phyloP scores from a whole-genome alignment of 805 yeast species.

The Kuraishia molischiana region DNA sequence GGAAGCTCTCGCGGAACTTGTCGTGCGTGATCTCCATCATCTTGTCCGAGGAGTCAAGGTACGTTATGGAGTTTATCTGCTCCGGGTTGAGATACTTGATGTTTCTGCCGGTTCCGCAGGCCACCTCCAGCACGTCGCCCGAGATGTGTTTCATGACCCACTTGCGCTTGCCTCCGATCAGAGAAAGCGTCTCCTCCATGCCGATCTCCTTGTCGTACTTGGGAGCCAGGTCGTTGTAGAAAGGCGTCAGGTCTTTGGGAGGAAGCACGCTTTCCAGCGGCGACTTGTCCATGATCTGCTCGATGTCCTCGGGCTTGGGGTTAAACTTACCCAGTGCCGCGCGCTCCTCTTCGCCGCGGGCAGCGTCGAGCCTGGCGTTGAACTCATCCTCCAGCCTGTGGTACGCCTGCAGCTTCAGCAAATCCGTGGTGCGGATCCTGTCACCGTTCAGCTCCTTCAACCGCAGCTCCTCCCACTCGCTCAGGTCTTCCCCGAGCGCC shows the following conservation, averaged over 20 bases:
- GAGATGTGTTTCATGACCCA: slow-evolving; percentile 69
- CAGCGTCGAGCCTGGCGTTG: slow-evolving; percentile 8
- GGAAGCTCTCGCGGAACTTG: slow-evolving; percentile 61
- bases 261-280: slow-evolving; percentile 41
- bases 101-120: slow-evolving; percentile 95
- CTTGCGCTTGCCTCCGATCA: slow-evolving; percentile 57
- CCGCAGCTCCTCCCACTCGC: slow-evolving; percentile 57
- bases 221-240: slow-evolving; percentile 69
- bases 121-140: slow-evolving; percentile 91
- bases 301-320: slow-evolving; percentile 24
- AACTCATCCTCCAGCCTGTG: slow-evolving; percentile 35
- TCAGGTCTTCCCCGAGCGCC: slow-evolving; percentile 26
- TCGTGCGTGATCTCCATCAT: slow-evolving; percentile 78
- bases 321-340: slow-evolving; percentile 15
- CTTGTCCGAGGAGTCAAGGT: slow-evolving; percentile 71
- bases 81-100: slow-evolving; percentile 60
- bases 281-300: slow-evolving; percentile 13
- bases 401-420: slow-evolving; percentile 49
- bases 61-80: slow-evolving; percentile 63
- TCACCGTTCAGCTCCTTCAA: slow-evolving; percentile 50
- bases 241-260: slow-evolving; percentile 71
- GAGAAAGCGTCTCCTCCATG: slow-evolving; percentile 55
- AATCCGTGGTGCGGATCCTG: slow-evolving; percentile 54
- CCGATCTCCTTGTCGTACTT: slow-evolving; percentile 76
- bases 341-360: slow-evolving; percentile 10